Evolutionary conservation across 1,139 yeast genomes (phyloP), one percentile per base, ranked within the genome.

Genomic region (Yamadazyma spencermartinsiae): DNA sequence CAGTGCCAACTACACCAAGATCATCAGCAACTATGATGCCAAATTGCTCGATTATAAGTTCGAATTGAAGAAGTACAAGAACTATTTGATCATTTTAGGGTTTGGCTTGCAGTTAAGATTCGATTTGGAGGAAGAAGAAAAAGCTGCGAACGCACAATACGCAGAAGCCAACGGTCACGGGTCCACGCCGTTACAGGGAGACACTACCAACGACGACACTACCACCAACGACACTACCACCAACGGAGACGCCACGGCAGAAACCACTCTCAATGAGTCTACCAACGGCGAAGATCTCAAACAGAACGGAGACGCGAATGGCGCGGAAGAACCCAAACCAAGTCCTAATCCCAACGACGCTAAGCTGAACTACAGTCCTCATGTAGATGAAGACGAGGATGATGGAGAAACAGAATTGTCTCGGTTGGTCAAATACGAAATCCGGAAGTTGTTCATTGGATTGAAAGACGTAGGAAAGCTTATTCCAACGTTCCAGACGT

Each of bases 71-170:
- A 68, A 72, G 52, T 74, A 74, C 53, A 74, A 68, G 55, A 61
- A 60, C 44, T 76, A 76, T 54, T 60, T 75, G 34, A 59, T 66
- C 34, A 65, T 69, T 34, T 62, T 76, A 36, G 78, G 75, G 7
- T 67, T 66, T 49, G 80, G 76, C 0, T 65, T 76, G 42, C 73
- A 69, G 45, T 60, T 74, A 42, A 62, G 76, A 44, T 68, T 70
- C 43, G 74, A 70, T 40, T 57, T 68, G 42, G 72, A 69, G 44
- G 72, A 58, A 37, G 60, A 56, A 33, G 65, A 64, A 39, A 55
- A 51, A 35, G 19, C 21, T 6, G 16, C 10, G 4, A 15, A 29
- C 20, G n/a, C 7, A 4, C 21, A 29, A 7, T 9, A 8, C 5
- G 7, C 5, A 16, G 31, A 29, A 15, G 14, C 8, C 9, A 14